Evolutionary conservation across 2,329 filamentous ascomycete genomes (phyloP), one percentile per base, ranked within the genome.

Genomic region (Sporothrix brunneoviolacea): DNA sequence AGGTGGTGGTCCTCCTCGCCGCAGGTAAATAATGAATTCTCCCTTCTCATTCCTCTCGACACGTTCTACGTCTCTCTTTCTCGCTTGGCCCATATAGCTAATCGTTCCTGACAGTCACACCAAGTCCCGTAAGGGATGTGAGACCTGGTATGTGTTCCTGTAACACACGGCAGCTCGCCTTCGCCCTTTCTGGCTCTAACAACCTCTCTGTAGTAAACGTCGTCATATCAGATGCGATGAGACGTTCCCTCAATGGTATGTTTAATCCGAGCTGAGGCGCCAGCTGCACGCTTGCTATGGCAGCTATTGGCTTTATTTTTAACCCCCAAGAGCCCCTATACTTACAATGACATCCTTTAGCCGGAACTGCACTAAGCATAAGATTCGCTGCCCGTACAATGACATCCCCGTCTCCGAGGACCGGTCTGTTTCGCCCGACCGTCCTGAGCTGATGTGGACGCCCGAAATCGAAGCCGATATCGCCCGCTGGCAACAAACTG

Each of bases 291-390:
- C n/a, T n/a, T n/a, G n/a, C n/a, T n/a, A n/a, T n/a, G n/a, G n/a
- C n/a, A n/a, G n/a, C n/a, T n/a, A n/a, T n/a, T n/a, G n/a, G n/a
- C n/a, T 21, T 24, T 24, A n/a, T 43, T 28, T 28, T 28, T 28
- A 28, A 10, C 24, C n/a, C n/a, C n/a, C n/a, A n/a, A n/a, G n/a
- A 28, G 5, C 24, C 5, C 10, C 24, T 7, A 18, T 28, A 9
- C 21, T 41, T 19, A 10, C 32, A 36, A 22, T 47, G 24, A 28
- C 24, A 28, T 10, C 24, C 24, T 28, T 35, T 35, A 95, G 91
- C 73, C 89, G 89, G 63, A 98, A 98, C 70, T 98, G 93, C 71
- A 96, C 91, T 55, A 98, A 97, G 72, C 93, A 98, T 72, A 95
- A 96, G 73, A 93, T 94, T 62, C 87, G 91, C 63, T 98, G 93